These are phyloP conservation scores for Nematocida ausubeli DNA, from an alignment of 371 early-diverging fungal genomes.

Conservation along the genomic window DNA sequence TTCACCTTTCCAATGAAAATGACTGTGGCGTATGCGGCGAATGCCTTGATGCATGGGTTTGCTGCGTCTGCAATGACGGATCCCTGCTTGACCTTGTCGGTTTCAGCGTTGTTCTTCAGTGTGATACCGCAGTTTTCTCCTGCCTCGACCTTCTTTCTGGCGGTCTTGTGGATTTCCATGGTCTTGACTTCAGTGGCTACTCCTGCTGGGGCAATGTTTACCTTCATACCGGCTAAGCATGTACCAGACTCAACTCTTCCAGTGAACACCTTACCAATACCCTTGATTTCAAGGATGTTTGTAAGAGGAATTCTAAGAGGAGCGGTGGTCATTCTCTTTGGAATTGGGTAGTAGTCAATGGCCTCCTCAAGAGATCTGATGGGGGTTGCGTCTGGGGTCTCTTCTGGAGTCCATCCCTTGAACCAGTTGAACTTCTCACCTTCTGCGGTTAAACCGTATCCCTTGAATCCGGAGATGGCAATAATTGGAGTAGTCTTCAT, in stretches of 20 bases:
- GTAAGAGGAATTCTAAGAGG: slow-evolving; percentile 87
- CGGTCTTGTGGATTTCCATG: slow-evolving; percentile 65
- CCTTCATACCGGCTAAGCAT: slow-evolving; percentile 81
- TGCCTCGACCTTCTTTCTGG: slow-evolving; percentile 43
- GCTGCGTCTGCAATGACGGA: slow-evolving; percentile 59
- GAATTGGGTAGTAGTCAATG: slow-evolving; percentile 83
- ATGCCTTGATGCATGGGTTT: slow-evolving; percentile 36
- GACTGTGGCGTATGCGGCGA: slow-evolving; percentile 54
- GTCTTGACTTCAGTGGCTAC: slow-evolving; percentile 62
- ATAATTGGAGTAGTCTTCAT: slow-evolving; percentile 85
- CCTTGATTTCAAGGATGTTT: slow-evolving; percentile 91
- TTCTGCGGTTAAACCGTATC: slow-evolving; percentile 84
- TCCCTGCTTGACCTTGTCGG: slow-evolving; percentile 63
- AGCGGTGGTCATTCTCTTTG: slow-evolving; percentile 84
- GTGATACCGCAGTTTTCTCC: slow-evolving; percentile 67
- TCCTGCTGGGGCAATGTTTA: slow-evolving; percentile 69
- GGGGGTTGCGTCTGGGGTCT: slow-evolving; percentile 73
- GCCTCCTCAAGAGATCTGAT: slow-evolving; percentile 84
- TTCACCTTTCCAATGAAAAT: slow-evolving; percentile 54
- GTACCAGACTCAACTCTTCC: slow-evolving; percentile 93
- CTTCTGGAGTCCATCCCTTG: slow-evolving; percentile 63
- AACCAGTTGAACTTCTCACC: slow-evolving; percentile 73
- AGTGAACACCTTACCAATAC: slow-evolving; percentile 93
- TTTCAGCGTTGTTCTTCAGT: slow-evolving; percentile 54
- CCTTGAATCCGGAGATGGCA: slow-evolving; percentile 78